Evolutionary conservation across 2,329 filamentous ascomycete species (phyloP), one percentile per base, ranked within the genome.

Genomic region (Orbilia ellipsospora): DNA sequence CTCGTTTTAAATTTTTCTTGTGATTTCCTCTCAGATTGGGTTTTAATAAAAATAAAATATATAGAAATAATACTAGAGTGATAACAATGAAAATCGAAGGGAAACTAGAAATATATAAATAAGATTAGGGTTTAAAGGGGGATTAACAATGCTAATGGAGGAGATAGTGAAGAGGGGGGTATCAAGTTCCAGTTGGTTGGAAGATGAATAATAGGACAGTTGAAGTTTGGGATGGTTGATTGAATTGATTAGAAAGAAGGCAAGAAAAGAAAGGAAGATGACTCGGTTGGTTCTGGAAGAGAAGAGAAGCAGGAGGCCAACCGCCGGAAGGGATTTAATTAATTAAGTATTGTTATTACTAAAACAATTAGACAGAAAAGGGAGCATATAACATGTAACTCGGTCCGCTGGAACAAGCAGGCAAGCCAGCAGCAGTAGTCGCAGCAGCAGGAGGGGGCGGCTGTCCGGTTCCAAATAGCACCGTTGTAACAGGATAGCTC

Each of bases 281-380:
- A 48, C 13, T 48, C 13, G 44, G 16, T n/a, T 48, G 44, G 44
- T 48, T 67, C 63, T 67, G 52, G 54, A 60, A 68, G 64, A 45
- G 44, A 48, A 48, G 44, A 48, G 16, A 18, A 36, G 50, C 10
- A 28, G 52, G 20, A 13, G 54, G 44, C n/a, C 16, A 59, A 59
- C 36, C 36, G 56, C 56, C 36, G 56, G 40, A 15, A 3, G 28
- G 20, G 23, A 23, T 13, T 12, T 10, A 52, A 36, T 31, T 31
- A 31, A 31, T 36, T 36, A 36, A 36, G 31, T 36, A 36, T 36
- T 36, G 10, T 36, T 36, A 36, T 36, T 36, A 36, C 31, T 36
- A 36, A 36, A 36, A 7, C 5, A 10, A 36, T 36, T 36, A 36
- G 31, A 36, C 31, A 36, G 31, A 36, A 36, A 36, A 36, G 31